phyloP scores from a whole-genome alignment of 2,329 filamentous ascomycete species.

The Mycogone perniciosa region DNA sequence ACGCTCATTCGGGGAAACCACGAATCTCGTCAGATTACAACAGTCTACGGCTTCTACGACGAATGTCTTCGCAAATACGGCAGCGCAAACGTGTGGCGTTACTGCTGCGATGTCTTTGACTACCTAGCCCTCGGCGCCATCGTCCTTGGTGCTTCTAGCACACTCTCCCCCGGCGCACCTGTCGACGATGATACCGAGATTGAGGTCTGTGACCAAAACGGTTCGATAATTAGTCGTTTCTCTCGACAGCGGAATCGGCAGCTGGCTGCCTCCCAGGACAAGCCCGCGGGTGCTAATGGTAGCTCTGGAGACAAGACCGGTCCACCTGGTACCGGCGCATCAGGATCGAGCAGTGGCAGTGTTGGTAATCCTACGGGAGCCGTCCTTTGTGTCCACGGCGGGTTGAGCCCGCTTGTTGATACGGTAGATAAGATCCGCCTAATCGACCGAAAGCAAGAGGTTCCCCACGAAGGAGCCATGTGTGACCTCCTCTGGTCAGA shows the following conservation, averaged over 20 bases:
- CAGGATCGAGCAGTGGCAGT: constrained; percentile 59
- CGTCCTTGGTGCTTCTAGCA: constrained; percentile 76
- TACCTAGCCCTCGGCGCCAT: constrained; percentile 88
- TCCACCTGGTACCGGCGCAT: constrained; percentile 72
- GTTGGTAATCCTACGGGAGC: constrained; percentile 68
- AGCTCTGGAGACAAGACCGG: constrained; percentile 43
- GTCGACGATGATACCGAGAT: constrained; percentile 76
- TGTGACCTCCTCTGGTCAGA: constrained; percentile 98
- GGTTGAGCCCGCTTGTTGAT: constrained; percentile 84
- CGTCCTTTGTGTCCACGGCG: constrained; percentile 92
- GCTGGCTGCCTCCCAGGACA: constrained; percentile 13
- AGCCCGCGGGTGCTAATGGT: constrained; percentile 21
- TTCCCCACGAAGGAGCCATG: constrained; percentile 97
- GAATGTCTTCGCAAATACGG: constrained; percentile 95
- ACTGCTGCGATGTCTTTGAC: constrained; percentile 97
- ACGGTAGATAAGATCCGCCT: constrained; percentile 92
- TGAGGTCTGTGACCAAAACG: constrained; percentile 82
- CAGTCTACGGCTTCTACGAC: constrained; percentile 97
- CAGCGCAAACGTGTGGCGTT: constrained; percentile 92
- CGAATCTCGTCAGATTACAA: constrained; percentile 94
- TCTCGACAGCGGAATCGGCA: constrained; percentile 39
- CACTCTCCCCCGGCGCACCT: constrained; percentile 46
- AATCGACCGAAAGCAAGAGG: constrained; percentile 94
- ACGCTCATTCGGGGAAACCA: constrained; percentile 93
- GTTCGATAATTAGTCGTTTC: constrained; percentile 70